A percentile compares a stretch with the other conserved stretches of the same genome.
Evolutionary conservation across 495 filamentous ascomycete genomes (phyloP).

Genomic region (Penicillium angulare): DNA sequence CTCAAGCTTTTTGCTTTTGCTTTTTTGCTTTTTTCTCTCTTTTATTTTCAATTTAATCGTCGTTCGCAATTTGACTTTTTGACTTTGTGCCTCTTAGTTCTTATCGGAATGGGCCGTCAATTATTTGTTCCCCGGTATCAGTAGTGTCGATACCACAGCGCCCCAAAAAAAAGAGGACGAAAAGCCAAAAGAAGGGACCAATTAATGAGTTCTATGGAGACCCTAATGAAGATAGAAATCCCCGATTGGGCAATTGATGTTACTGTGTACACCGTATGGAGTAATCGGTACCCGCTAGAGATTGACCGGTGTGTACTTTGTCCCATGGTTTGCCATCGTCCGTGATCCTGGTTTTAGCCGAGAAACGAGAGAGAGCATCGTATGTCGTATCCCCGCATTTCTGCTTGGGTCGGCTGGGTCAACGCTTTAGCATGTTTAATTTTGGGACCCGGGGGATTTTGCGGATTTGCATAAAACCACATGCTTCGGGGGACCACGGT

Average conservation of each 20-base stretch:
- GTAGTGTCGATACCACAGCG: neutral
- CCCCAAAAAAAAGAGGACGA: neutral
- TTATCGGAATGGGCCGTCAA: neutral
- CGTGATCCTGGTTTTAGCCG: conserved; percentile 8
- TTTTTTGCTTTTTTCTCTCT: too few relatives aligned
- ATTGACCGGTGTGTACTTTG: neutral
- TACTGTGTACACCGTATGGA: neutral
- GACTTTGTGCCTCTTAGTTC: too few relatives aligned
- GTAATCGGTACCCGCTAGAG: too few relatives aligned
- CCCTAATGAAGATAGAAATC: conserved; percentile 2
- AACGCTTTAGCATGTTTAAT: neutral
- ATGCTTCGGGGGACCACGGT: neutral
- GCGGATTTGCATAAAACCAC: neutral
- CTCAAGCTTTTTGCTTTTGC: neutral
- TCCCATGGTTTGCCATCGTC: conserved; percentile 12
- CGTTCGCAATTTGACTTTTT: too few relatives aligned
- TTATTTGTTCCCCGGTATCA: neutral
- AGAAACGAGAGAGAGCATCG: neutral
- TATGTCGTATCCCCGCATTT: conserved; percentile 16
- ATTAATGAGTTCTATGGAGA: neutral
- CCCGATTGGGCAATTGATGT: conserved; percentile 6
- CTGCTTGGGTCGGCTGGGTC: neutral
- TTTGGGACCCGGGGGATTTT: neutral
- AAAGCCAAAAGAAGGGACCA: neutral
- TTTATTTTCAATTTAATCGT: too few relatives aligned